These are phyloP conservation scores for Beauveria asiatica DNA, from an alignment of 2,329 filamentous ascomycete genomes.

Conservation along the genomic window DNA sequence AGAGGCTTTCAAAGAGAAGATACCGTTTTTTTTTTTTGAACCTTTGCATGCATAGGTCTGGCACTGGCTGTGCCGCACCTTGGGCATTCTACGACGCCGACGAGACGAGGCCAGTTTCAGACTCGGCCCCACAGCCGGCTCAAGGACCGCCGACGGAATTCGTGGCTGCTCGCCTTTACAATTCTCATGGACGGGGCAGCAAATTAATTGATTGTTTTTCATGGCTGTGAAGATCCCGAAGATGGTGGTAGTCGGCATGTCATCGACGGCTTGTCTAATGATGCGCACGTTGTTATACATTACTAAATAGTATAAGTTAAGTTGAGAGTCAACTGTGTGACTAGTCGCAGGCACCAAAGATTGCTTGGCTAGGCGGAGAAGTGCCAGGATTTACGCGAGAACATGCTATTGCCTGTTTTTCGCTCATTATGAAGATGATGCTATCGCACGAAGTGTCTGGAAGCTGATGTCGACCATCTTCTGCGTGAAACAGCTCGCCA, in stretches of 20 bases:
- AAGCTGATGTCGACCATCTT: no score
- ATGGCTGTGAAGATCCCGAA: background rate
- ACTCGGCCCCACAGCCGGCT: slow-evolving; percentile 6
- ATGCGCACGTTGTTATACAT: no score
- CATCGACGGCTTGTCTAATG: background rate
- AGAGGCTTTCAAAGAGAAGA: no score
- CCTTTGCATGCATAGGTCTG: background rate
- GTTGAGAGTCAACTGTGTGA: no score
- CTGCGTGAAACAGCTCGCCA: no score
- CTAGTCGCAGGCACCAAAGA: no score
- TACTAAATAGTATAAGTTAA: no score
- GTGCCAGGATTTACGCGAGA: no score
- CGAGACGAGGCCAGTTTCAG: slow-evolving; percentile 27
- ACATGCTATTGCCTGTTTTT: no score
- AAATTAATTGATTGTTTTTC: background rate
- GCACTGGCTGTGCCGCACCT: slow-evolving; percentile 21
- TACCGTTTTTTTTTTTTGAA: background rate
- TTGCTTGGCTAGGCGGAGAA: no score
- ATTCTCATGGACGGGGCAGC: background rate
- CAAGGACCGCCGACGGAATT: background rate
- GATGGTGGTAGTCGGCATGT: background rate
- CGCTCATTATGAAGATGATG: no score
- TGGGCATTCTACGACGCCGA: slow-evolving; percentile 21
- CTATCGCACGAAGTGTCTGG: no score
- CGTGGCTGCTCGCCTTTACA: background rate